Base-by-base conservation (phyloP, 2,329 filamentous ascomycete genomes). In the Aspergillus pseudonomiae region DNA sequence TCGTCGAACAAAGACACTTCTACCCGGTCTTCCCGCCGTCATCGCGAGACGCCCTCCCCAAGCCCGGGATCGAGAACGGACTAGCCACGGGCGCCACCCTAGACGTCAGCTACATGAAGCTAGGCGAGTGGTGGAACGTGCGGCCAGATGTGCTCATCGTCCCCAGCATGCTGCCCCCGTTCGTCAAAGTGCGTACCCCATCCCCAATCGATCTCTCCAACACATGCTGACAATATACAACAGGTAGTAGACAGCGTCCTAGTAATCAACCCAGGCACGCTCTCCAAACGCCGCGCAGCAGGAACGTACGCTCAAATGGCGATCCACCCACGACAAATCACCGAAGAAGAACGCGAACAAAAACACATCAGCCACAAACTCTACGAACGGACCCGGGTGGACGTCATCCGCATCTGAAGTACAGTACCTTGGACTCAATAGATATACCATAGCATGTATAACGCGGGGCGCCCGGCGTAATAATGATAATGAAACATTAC, bases 1-100 rank as follows among this genome's bases (percentile, higher is more conserved):
- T 99, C 21, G 87, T 99, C 62, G 91, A 97, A 78, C 95, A 98
- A 79, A 84, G 94, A 7, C 93, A 95, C 74, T 98, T 94, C 78
- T 93, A 93, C 72, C 95, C 95, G 0, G 80, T 98, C 0, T 97
- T 94, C 73, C 95, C 95, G 6, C 89, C 94, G 0, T 85, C 89
- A 14, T 88, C 91, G 57, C 85, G 93, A 56, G 84, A 87, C 62
- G 87, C 82, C 68, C 80, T 92, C 61, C 88, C 89, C 34, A 90
- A 86, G 74, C 87, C 88, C 1, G 88, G 88, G 0, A 86, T 85
- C 1, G 83, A 81, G 21, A 83, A 85, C 63, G 86, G 85, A 0
- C 71, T 86, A 43, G 88, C 87, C 5, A 89, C 91, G 0, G 94
- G 94, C 0, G 88, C 92, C 0, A 89, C 90, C 82, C 76, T 98